Evolutionary conservation across 768 basidiomycete species (phyloP).

Genomic region (Rhodotorula sphaerocarpa): DNA sequence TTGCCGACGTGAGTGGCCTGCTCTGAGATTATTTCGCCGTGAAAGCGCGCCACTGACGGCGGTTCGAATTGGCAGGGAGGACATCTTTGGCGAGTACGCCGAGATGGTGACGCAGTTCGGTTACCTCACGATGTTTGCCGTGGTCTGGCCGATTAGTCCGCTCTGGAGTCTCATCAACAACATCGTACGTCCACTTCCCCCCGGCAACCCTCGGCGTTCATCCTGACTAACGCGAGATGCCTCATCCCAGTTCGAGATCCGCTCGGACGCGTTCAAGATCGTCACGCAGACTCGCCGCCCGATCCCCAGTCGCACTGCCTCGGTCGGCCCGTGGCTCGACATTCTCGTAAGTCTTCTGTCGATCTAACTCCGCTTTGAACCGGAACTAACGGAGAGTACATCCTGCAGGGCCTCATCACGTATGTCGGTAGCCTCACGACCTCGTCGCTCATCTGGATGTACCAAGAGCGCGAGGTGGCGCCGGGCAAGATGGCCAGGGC

Average conservation of each 20-base stretch:
- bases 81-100: constrained; percentile 68
- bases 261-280: constrained; percentile 93
- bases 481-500: constrained; percentile 19
- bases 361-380: background rate
- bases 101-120: constrained; percentile 85
- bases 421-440: constrained; percentile 86
- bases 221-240: background rate
- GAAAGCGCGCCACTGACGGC: no score
- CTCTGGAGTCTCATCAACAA: constrained; percentile 87
- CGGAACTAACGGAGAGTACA: background rate
- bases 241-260: constrained; percentile 59
- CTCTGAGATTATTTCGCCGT: no score
- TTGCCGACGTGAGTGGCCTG: constrained; percentile 59
- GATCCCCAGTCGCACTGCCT: constrained; percentile 75
- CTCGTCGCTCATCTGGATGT: constrained; percentile 81
- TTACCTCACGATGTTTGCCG: constrained; percentile 82
- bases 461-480: constrained; percentile 50
- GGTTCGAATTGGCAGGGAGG: no score
- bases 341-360: constrained; percentile 51
- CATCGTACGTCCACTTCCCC: constrained; percentile 39
- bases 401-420: constrained; percentile 57
- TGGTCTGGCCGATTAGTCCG: constrained; percentile 88
- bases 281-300: constrained; percentile 73
- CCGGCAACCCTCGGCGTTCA: background rate
- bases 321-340: constrained; percentile 91